These are phyloP conservation scores for Graphiopsis chlorocephala DNA, from an alignment of 2,329 filamentous ascomycete species.

Conservation along the genomic window DNA sequence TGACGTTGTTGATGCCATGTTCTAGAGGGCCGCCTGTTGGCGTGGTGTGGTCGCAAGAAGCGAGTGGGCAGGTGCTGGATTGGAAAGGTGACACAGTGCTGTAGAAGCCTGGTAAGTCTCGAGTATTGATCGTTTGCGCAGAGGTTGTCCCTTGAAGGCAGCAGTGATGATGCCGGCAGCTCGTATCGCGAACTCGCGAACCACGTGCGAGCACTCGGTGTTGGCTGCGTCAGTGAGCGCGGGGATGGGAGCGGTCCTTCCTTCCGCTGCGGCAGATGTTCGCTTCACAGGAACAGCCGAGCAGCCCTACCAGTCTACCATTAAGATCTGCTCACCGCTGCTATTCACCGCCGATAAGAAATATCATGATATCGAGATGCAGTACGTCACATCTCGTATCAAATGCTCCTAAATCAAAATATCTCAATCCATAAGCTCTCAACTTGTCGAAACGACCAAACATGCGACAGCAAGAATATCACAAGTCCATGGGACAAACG, in stretches of 20 bases:
- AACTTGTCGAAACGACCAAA: too few relatives aligned
- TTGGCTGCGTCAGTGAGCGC: conserved; percentile 1
- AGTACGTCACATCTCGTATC: neutral
- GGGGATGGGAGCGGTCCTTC: conserved; percentile 4
- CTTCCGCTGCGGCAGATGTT: neutral
- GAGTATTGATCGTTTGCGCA: neutral
- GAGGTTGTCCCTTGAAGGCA: neutral
- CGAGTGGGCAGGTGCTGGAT: neutral
- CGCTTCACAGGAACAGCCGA: neutral
- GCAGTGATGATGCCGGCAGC: neutral
- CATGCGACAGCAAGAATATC: neutral
- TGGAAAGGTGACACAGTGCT: neutral
- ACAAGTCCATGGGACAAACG: neutral
- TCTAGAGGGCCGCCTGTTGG: neutral
- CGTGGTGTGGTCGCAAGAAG: neutral
- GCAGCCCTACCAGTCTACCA: neutral
- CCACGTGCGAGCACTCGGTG: neutral
- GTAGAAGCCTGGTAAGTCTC: neutral
- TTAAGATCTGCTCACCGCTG: neutral
- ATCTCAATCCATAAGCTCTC: neutral
- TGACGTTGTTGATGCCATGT: conserved; percentile 20
- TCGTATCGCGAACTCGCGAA: neutral
- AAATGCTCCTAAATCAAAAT: neutral
- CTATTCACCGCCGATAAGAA: neutral
- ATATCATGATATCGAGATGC: neutral